phyloP scores from a whole-genome alignment of 2,329 filamentous ascomycete species.

The Aspergillus arachidicola region DNA sequence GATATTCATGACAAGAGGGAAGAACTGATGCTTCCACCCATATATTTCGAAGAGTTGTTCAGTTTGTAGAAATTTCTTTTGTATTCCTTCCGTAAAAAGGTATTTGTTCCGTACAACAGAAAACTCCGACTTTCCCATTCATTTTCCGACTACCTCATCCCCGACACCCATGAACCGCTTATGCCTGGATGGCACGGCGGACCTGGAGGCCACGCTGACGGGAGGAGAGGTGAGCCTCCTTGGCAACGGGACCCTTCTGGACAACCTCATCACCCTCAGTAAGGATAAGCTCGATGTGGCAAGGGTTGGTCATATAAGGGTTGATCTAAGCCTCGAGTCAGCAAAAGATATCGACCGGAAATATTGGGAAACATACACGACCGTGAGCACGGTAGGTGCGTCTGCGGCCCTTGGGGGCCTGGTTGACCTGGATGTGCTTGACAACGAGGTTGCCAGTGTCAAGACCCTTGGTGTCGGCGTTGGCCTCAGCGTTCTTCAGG shows the following conservation, averaged over 20 bases:
- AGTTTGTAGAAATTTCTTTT: slow-evolving; percentile 22
- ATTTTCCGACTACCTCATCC: slow-evolving; percentile 32
- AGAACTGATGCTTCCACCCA: slow-evolving; percentile 1
- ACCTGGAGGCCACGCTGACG: slow-evolving; percentile 81
- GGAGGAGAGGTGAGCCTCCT: slow-evolving; percentile 74
- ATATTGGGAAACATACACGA: slow-evolving; percentile 73
- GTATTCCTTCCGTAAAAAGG: slow-evolving; percentile 33
- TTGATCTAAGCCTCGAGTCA: slow-evolving; percentile 72
- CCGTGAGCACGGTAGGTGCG: slow-evolving; percentile 99
- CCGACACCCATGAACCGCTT: slow-evolving; percentile 38
- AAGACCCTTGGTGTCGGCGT: slow-evolving; percentile 94
- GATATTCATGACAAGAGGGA: slow-evolving; percentile 4
- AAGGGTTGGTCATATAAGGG: slow-evolving; percentile 99
- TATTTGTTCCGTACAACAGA: slow-evolving; percentile 36
- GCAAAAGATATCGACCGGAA: not conserved
- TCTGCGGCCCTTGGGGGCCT: slow-evolving; percentile 98
- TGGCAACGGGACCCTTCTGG: slow-evolving; percentile 77
- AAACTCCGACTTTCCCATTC: slow-evolving; percentile 42
- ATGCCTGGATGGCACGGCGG: slow-evolving; percentile 63
- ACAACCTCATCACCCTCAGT: slow-evolving; percentile 96
- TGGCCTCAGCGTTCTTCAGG: slow-evolving; percentile 96
- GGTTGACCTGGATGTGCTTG: slow-evolving; percentile 99
- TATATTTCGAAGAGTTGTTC: slow-evolving; percentile 1
- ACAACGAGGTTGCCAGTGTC: slow-evolving; percentile 96
- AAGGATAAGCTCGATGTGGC: slow-evolving; percentile 99